Percentiles rank a stretch among this genome's conserved stretches.
Evolutionary conservation across 495 filamentous ascomycete species (phyloP).

Genomic region (Schizothecium vesticola): DNA sequence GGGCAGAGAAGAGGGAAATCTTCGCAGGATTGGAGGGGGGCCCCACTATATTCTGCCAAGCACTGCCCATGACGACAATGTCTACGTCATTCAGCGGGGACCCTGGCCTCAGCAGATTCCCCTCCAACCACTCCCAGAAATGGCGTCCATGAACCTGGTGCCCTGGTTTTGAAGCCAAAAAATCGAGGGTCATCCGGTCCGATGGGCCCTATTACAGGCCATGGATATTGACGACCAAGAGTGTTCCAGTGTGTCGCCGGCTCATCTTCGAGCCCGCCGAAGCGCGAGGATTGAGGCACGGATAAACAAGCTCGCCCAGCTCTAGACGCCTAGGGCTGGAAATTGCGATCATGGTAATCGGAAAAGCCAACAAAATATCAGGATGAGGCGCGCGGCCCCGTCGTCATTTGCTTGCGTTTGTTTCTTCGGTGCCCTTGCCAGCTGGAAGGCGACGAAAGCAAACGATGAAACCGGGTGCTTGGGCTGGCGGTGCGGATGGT

Average conservation of each 20-base stretch:
- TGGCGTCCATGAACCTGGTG: neutral
- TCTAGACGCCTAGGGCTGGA: too few relatives aligned
- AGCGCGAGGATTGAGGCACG: neutral
- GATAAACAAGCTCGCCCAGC: neutral
- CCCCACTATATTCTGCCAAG: neutral
- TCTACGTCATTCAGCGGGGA: neutral
- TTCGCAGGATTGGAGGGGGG: neutral
- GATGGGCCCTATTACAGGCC: neutral
- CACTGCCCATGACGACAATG: neutral
- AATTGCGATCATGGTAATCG: too few relatives aligned
- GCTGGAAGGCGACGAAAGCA: conserved; percentile 22
- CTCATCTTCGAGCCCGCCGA: neutral
- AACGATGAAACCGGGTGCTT: conserved; percentile 31
- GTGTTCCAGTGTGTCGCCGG: neutral
- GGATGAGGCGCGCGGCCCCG: too few relatives aligned
- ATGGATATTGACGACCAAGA: neutral
- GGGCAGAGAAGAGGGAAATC: neutral
- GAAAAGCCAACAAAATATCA: too few relatives aligned
- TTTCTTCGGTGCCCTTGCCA: neutral
- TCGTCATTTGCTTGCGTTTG: neutral
- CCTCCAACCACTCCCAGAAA: neutral
- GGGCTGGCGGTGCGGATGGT: too few relatives aligned
- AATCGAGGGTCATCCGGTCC: neutral
- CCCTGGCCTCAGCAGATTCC: neutral
- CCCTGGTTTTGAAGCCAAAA: neutral